phyloP scores from a whole-genome alignment of 2,329 filamentous ascomycete species.

The Colletotrichum sp. region DNA sequence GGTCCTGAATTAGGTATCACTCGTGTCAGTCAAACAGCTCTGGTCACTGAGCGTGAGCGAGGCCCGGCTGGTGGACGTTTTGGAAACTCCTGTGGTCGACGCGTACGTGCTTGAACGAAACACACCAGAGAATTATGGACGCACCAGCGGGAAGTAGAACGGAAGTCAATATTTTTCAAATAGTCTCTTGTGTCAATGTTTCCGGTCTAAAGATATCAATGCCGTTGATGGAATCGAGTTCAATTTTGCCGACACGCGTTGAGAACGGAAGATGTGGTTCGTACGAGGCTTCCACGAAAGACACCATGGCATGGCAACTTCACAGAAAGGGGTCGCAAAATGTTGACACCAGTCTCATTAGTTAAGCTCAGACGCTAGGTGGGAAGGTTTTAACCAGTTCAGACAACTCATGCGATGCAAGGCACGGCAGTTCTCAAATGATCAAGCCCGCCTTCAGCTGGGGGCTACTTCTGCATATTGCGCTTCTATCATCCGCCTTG shows the following conservation, averaged over 20 bases:
- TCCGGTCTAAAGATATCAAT: neutral
- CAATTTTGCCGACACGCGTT: accelerated
- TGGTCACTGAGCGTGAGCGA: neutral
- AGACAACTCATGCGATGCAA: neutral
- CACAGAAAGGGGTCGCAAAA: neutral
- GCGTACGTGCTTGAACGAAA: neutral
- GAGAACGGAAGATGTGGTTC: accelerated
- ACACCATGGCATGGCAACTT: neutral
- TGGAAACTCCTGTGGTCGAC: neutral
- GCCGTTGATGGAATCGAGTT: neutral
- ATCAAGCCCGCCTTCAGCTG: neutral
- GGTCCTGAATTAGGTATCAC: neutral
- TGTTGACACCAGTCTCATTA: neutral
- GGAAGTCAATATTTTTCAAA: neutral
- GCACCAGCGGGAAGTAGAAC: neutral
- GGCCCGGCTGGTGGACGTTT: neutral
- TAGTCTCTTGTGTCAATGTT: neutral
- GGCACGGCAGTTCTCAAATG: neutral
- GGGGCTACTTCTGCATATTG: neutral
- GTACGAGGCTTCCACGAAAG: neutral
- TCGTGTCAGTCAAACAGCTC: neutral
- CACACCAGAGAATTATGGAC: neutral
- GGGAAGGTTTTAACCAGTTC: neutral
- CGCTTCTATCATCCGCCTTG: neutral
- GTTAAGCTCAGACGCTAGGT: neutral